Evolutionary conservation across 1,139 yeast species (phyloP).

Genomic region (Hansenula lynferdii): DNA sequence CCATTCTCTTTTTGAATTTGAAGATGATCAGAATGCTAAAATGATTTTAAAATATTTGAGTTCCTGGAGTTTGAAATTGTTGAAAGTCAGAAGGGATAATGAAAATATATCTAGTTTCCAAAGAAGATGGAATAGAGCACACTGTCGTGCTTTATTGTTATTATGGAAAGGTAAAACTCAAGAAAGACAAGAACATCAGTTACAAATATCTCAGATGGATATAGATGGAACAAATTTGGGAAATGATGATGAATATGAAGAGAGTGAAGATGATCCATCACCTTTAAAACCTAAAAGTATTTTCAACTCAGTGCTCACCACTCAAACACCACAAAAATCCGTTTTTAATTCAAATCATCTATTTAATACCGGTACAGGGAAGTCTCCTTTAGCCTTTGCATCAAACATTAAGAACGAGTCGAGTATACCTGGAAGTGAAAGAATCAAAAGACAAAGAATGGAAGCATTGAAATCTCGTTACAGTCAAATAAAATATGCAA

Average conservation of each 20-base stretch:
- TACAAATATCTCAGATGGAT: background rate
- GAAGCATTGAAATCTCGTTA: constrained; percentile 29
- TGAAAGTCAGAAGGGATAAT: constrained; percentile 28
- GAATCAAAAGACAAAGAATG: constrained; percentile 26
- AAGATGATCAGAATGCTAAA: constrained; percentile 18
- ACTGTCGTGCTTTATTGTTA: constrained; percentile 26
- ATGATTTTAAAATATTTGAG: constrained; percentile 22
- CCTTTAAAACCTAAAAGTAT: constrained; percentile 5
- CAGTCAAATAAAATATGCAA: constrained; percentile 27
- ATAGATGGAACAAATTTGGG: constrained; percentile 3
- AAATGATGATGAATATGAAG: constrained; percentile 7
- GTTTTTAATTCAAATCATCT: constrained; percentile 2
- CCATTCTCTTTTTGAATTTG: constrained; percentile 8
- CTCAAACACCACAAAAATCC: constrained; percentile 8
- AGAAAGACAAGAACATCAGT: constrained; percentile 7
- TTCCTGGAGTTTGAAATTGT: constrained; percentile 26
- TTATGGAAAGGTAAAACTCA: constrained; percentile 27
- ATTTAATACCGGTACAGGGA: background rate
- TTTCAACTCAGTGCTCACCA: constrained; percentile 7
- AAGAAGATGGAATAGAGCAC: constrained; percentile 32
- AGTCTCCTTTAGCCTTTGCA: background rate
- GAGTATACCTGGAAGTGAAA: constrained; percentile 31
- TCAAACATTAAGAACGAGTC: background rate
- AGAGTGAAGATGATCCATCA: constrained; percentile 21
- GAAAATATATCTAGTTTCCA: constrained; percentile 27